Evolutionary conservation across 78 protist genomes (phyloP).

Genomic region (Speleostelium caveatum): DNA sequence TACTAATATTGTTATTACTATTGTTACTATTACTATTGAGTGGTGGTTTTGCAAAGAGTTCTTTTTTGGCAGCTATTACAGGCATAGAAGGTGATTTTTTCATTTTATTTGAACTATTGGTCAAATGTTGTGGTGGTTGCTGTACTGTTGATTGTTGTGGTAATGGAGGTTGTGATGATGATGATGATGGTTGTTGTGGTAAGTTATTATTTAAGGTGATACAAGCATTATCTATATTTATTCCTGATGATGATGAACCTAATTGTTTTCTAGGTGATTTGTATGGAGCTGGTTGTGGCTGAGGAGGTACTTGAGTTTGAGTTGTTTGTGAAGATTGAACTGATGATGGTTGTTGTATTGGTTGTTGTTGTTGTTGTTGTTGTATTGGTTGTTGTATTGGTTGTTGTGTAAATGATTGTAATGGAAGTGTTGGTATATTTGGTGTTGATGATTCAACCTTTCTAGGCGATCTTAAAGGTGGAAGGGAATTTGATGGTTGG

Average conservation of each 20-base stretch:
- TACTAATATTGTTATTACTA: conserved; percentile 16
- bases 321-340: background rate
- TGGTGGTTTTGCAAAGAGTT: conserved; percentile 8
- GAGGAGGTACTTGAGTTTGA: background rate
- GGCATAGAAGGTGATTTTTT: conserved; percentile 81
- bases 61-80: conserved; percentile 34
- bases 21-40: background rate
- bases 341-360: too few relatives aligned
- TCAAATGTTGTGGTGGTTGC: background rate
- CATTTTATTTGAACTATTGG: conserved; percentile 45
- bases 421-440: conserved; percentile 48
- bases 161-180: background rate
- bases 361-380: conserved; percentile 7
- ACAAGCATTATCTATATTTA: background rate
- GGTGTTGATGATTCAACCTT: conserved; percentile 38
- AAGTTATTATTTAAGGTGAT: conserved; percentile 18
- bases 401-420: background rate
- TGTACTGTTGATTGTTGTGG: conserved; percentile 19
- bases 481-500: conserved; percentile 16
- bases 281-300: conserved; percentile 12
- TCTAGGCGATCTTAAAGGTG: conserved; percentile 79
- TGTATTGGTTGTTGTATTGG: background rate
- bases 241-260: conserved; percentile 3
- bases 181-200: conserved; percentile 6
- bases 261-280: conserved; percentile 57